Evolutionary conservation across 108 stramenopile species (phyloP).

Genomic region (Fragilaria radians): DNA sequence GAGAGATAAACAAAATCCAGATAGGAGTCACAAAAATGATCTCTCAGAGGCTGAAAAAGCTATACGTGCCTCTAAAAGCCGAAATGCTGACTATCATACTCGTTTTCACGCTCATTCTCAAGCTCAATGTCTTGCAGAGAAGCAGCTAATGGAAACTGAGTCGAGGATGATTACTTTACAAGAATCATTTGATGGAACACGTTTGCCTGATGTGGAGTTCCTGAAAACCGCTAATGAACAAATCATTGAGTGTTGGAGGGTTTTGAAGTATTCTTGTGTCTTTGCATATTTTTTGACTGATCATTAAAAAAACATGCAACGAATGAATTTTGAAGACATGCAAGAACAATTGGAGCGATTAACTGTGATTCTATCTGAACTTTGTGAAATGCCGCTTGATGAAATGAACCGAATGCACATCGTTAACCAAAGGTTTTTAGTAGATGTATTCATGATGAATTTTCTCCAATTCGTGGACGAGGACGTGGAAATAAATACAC

Average conservation of each 20-base stretch:
- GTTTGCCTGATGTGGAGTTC: conserved; percentile 98
- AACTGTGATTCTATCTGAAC: conserved; percentile 90
- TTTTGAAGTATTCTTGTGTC: conserved; percentile 94
- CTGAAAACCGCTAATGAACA: conserved; percentile 94
- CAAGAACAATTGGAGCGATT: conserved; percentile 98
- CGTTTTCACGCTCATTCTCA: conserved; percentile 90
- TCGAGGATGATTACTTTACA: conserved; percentile 88
- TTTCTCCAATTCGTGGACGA: conserved; percentile 86
- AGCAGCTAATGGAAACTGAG: conserved; percentile 84
- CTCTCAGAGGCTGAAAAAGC: conserved; percentile 80
- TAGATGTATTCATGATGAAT: conserved; percentile 88
- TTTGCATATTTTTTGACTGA: conserved; percentile 87
- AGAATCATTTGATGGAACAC: conserved; percentile 68
- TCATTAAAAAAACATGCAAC: conserved; percentile 39
- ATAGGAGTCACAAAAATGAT: conserved; percentile 40
- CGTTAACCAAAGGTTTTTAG: conserved; percentile 94
- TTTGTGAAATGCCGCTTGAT: conserved; percentile 73
- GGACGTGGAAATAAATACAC: conserved; percentile 81
- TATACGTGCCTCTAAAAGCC: conserved; percentile 89
- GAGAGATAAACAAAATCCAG: too few relatives aligned
- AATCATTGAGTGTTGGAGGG: conserved; percentile 94
- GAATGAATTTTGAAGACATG: conserved; percentile 95
- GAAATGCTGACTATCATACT: conserved; percentile 98
- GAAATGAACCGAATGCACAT: conserved; percentile 93
- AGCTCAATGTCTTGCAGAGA: conserved; percentile 89